A percentile compares a stretch with the other conserved stretches of the same genome.
Conservation (phyloP, 108 stramenopile genomes). For the Mayamaea pseudoterrestris region DNA sequence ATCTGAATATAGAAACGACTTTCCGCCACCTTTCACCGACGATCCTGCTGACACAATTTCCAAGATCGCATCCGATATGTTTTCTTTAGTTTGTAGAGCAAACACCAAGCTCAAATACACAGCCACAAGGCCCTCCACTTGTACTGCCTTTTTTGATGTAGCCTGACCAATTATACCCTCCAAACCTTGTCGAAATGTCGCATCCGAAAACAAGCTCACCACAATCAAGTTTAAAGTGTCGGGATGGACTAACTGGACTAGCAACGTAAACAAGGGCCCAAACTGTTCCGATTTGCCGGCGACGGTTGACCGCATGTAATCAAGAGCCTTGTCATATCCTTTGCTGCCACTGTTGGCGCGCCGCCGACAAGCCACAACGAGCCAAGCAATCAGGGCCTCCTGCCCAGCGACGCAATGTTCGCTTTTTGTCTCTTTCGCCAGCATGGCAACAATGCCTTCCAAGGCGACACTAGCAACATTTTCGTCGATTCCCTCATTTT, state of each 20-base stretch:
- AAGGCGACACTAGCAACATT: constrained; percentile 4
- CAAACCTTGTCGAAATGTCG: constrained; percentile 27
- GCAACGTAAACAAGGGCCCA: constrained; percentile 8
- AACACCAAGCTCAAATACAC: constrained; percentile 37
- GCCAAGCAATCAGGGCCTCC: constrained; percentile 42
- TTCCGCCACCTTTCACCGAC: no score
- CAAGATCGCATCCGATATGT: no score
- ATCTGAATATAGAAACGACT: no score
- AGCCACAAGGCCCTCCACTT: constrained; percentile 52
- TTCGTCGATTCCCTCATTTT: constrained; percentile 4
- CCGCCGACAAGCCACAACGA: constrained; percentile 27
- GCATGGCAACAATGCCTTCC: constrained; percentile 7
- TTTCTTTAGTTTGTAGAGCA: no score
- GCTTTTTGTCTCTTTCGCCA: constrained; percentile 7
- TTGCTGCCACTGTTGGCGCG: constrained; percentile 1
- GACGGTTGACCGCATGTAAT: constrained; percentile 40
- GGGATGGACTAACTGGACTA: constrained; percentile 17
- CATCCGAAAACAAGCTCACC: constrained; percentile 33
- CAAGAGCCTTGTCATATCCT: constrained; percentile 26
- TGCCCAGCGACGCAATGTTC: not conserved
- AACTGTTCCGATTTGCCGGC: no score
- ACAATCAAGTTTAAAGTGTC: constrained; percentile 31
- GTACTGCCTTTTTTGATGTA: constrained; percentile 50
- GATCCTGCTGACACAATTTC: no score
- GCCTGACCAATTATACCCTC: constrained; percentile 42